Evolutionary conservation across 1,139 yeast genomes (phyloP), one percentile per base, ranked within the genome.

Genomic region (Candida glucosophila): DNA sequence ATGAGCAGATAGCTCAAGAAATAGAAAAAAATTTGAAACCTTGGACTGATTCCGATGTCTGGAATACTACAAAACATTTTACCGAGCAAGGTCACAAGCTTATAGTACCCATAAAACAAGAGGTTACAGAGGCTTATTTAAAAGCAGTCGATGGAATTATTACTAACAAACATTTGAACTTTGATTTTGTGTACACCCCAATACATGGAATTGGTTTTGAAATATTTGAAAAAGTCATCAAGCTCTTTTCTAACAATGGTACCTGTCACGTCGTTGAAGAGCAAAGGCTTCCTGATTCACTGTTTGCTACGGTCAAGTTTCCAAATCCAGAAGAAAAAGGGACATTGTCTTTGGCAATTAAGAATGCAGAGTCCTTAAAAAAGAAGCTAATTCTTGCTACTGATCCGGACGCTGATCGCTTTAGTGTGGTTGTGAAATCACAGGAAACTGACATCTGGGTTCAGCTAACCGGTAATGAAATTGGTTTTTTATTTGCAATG

Each of bases 281-380:
- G 37, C 98, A 90, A 47, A 62, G 64, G 4, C 17, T 36, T 1
- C 95, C 97, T 0, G 88, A 90, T 50, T 94, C 97, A 0, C 69
- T 63, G 15, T 90, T 90, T 45, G 72, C 86, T 2, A 82, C 96
- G 0, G 96, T 88, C 6, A 55, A 54, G 24, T 90, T 90, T 44
- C 98, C 98, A 4, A 90, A 90, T 42, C 98, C 98, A 0, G 98
- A 90, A 51, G 98, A 90, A 44, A 72, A 74, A 34, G 96, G 96
- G 2, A 97, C 97, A 0, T 58, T 90, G 32, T 80, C 76, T 36
- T 44, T 78, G 27, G 90, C 95, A 0, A 77, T 77, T 16, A 32
- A 48, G 10, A 48, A 55, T 2, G 90, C 86, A 1, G 62, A 67
- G n/a, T 43, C 41, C 2, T 36, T 44, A 11, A 66, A 60, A 0